phyloP scores from a whole-genome alignment of 1,139 yeast species.

The Yarrowia galli region DNA sequence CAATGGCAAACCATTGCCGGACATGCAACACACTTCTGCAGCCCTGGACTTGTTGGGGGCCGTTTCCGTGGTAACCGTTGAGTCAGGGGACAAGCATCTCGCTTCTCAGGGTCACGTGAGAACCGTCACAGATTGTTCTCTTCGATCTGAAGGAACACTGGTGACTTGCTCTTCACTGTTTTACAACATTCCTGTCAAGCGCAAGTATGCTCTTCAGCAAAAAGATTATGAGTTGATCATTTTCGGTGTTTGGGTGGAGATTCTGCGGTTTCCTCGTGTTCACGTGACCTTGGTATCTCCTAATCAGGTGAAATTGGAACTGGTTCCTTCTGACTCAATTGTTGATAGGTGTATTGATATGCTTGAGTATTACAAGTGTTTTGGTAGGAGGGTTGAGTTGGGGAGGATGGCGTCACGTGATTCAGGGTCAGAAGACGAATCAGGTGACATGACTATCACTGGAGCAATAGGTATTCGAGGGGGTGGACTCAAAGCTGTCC shows the following conservation, averaged over 20 bases:
- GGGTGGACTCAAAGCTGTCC: neutral
- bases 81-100: slow-evolving; percentile 1
- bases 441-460: neutral
- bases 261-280: neutral
- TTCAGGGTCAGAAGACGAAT: neutral
- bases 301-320: neutral
- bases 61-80: slow-evolving; percentile 10
- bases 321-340: neutral
- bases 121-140: neutral
- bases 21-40: neutral
- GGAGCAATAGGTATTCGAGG: neutral
- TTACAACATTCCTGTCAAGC: slow-evolving; percentile 28
- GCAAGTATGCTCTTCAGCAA: slow-evolving; percentile 27
- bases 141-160: neutral
- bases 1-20: neutral
- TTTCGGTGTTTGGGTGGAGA: slow-evolving; percentile 7
- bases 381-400: neutral
- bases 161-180: slow-evolving; percentile 4
- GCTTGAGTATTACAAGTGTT: slow-evolving; percentile 21
- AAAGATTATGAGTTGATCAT: slow-evolving; percentile 5
- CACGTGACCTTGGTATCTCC: slow-evolving; percentile 6
- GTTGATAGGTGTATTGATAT: slow-evolving; percentile 11
- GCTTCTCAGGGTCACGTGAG: neutral
- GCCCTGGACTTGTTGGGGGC: neutral
- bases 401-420: neutral